These are phyloP conservation scores for Auriscalpium microsporum DNA, from an alignment of 768 basidiomycete genomes.

Conservation along the genomic window DNA sequence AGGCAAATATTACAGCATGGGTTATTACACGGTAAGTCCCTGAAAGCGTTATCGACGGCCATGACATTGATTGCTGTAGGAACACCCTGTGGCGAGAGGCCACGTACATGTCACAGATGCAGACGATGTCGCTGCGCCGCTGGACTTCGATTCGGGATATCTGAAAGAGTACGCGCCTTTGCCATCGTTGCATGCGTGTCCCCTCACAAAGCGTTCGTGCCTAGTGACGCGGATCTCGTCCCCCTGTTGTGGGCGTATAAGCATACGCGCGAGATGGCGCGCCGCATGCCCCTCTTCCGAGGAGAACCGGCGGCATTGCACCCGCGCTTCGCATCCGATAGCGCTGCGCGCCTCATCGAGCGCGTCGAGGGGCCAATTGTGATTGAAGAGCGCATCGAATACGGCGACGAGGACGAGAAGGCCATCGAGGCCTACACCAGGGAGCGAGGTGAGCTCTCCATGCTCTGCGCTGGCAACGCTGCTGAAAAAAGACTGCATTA, in stretches of 20 bases:
- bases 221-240: constrained; percentile 22
- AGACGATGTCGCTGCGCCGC: constrained; percentile 10
- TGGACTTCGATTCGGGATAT: constrained; percentile 11
- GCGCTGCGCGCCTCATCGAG: constrained; percentile 15
- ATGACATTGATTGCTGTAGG: not conserved
- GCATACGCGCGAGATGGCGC: constrained; percentile 38
- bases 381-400: constrained; percentile 21
- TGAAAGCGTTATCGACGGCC: too few species aligned
- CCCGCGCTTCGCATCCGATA: constrained; percentile 22
- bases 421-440: constrained; percentile 23
- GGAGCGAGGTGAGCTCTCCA: not conserved
- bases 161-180: too few species aligned
- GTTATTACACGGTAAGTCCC: constrained; percentile 3
- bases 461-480: not conserved
- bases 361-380: constrained; percentile 14
- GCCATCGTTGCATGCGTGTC: too few species aligned
- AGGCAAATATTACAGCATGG: constrained; percentile 10
- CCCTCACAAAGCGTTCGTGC: too few species aligned
- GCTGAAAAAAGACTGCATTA: not conserved
- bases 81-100: constrained; percentile 13
- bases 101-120: constrained; percentile 16
- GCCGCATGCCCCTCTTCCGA: constrained; percentile 36
- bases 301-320: constrained; percentile 18
- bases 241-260: constrained; percentile 46
- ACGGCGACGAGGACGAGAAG: constrained; percentile 24